Percentiles rank a stretch among this genome's conserved stretches.
phyloP scores from a whole-genome alignment of 2,329 filamentous ascomycete genomes.

The Paramyrothecium sp. region DNA sequence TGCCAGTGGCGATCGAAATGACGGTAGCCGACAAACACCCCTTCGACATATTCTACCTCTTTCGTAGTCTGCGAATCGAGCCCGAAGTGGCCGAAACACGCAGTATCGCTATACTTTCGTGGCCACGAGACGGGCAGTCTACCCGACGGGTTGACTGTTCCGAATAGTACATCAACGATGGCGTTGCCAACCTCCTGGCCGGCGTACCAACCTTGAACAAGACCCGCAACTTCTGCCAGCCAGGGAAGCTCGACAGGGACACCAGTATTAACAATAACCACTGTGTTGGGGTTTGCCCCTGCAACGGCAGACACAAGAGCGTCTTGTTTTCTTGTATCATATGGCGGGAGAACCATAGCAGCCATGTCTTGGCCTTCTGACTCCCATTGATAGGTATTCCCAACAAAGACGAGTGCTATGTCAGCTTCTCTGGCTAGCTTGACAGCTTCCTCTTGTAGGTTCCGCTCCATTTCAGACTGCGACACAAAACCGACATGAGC shows the following conservation, averaged over 20 bases:
- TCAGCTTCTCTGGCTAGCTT: slow-evolving; percentile 54
- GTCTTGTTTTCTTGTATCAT: slow-evolving; percentile 52
- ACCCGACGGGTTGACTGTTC: slow-evolving; percentile 5
- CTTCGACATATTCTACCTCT: slow-evolving; percentile 7
- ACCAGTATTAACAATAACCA: slow-evolving; percentile 61
- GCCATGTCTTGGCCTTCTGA: slow-evolving; percentile 63
- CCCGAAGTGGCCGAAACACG: slow-evolving; percentile 6
- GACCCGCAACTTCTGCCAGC: slow-evolving; percentile 51
- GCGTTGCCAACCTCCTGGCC: slow-evolving; percentile 67
- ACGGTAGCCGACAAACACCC: slow-evolving; percentile 5
- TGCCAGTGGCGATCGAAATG: slow-evolving; percentile 3
- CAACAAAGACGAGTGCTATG: slow-evolving; percentile 50
- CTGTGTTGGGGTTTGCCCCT: slow-evolving; percentile 53
- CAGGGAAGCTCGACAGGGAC: slow-evolving; percentile 57
- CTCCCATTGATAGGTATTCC: slow-evolving; percentile 47
- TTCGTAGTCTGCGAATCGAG: not conserved
- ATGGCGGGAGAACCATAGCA: slow-evolving; percentile 63
- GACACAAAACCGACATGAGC: slow-evolving; percentile 19
- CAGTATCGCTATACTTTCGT: slow-evolving; percentile 2
- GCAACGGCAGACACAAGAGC: slow-evolving; percentile 53
- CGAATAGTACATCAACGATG: slow-evolving; percentile 56
- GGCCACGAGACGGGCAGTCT: slow-evolving; percentile 10
- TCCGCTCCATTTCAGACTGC: slow-evolving; percentile 20
- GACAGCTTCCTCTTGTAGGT: slow-evolving; percentile 43
- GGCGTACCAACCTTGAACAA: slow-evolving; percentile 64